phyloP scores from a whole-genome alignment of 2,329 filamentous ascomycete species.

The Colletotrichum eleusines region DNA sequence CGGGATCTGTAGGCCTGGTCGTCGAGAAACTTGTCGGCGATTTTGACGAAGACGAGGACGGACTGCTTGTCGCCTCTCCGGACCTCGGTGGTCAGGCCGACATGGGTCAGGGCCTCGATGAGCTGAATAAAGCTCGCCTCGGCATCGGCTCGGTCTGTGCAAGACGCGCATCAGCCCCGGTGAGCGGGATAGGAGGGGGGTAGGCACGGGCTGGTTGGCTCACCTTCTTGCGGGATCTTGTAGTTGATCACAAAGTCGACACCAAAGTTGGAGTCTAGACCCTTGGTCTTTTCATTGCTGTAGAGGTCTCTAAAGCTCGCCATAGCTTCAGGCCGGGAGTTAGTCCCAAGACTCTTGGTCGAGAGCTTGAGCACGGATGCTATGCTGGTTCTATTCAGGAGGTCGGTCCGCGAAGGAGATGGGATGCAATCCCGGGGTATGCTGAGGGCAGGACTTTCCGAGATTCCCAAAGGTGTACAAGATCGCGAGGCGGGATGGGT shows the following conservation, averaged over 20 bases:
- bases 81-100: constrained; percentile 90
- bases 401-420: background rate
- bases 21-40: constrained; percentile 78
- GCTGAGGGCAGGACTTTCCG: background rate
- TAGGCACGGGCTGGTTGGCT: constrained; percentile 41
- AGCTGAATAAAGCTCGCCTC: constrained; percentile 83
- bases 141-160: constrained; percentile 74
- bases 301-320: constrained; percentile 40
- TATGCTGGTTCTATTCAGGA: background rate
- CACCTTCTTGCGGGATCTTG: constrained; percentile 76
- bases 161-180: background rate
- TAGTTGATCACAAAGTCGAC: constrained; percentile 93
- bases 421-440: constrained; percentile 24
- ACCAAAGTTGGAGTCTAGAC: constrained; percentile 50
- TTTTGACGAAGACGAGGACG: constrained; percentile 84
- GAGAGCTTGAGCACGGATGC: constrained; percentile 35
- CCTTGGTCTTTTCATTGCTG: constrained; percentile 38
- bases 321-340: constrained; percentile 28
- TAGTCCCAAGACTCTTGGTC: constrained; percentile 29
- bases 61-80: constrained; percentile 81
- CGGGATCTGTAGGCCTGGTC: constrained; percentile 88
- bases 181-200: background rate
- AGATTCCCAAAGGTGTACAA: background rate
- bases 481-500: background rate
- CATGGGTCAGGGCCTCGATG: constrained; percentile 77